phyloP scores from a whole-genome alignment of 768 basidiomycete genomes.

The Agrocybe praecox region DNA sequence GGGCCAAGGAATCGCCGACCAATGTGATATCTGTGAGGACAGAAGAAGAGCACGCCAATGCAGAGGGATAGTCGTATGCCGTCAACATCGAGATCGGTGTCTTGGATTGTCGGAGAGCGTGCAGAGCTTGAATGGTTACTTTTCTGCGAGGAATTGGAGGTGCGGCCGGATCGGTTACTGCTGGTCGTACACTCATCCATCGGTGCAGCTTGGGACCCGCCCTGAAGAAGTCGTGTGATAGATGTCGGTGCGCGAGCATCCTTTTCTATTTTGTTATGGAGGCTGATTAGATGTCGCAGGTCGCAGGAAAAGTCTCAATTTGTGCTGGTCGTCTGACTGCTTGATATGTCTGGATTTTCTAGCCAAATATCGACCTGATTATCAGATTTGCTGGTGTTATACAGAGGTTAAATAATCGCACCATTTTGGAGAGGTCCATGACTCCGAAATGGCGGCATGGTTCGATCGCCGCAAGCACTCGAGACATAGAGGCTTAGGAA shows the following conservation, averaged over 20 bases:
- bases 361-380: too few relatives aligned
- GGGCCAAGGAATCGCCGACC: conserved; percentile 95
- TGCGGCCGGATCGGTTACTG: conserved; percentile 13
- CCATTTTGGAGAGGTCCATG: neutral
- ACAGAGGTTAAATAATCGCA: neutral
- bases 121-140: conserved; percentile 81
- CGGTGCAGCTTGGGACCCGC: conserved; percentile 8
- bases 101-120: conserved; percentile 52
- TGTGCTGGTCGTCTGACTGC: too few relatives aligned
- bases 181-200: conserved; percentile 30
- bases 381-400: too few relatives aligned
- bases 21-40: conserved; percentile 82
- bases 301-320: too few relatives aligned
- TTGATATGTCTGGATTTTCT: too few relatives aligned
- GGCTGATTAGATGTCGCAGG: neutral
- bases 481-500: neutral
- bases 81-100: conserved; percentile 91
- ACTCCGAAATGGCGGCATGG: neutral
- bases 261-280: neutral
- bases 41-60: conserved; percentile 58
- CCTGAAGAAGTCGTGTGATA: conserved; percentile 14
- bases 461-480: neutral
- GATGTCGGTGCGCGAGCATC: conserved; percentile 7
- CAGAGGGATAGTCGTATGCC: conserved; percentile 95
- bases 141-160: conserved; percentile 64